These are phyloP conservation scores for Leishmania gerbilli DNA, from an alignment of 208 protist species.

Conservation along the genomic window DNA sequence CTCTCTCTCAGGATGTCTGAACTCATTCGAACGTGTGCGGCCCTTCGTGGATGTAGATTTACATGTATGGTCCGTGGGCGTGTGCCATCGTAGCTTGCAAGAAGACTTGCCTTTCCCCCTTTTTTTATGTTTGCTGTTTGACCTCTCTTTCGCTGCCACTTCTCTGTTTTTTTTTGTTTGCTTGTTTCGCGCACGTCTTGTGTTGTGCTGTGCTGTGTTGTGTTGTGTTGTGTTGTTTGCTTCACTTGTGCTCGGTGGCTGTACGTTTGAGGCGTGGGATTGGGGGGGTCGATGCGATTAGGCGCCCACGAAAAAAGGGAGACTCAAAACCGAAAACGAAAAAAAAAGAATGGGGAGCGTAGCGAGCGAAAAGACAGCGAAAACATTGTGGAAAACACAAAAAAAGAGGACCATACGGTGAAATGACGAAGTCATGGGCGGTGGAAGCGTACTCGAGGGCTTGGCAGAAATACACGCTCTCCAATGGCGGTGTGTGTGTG, in stretches of 20 bases:
- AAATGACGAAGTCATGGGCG: not conserved
- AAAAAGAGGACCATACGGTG: not conserved
- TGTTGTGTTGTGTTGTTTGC: not conserved
- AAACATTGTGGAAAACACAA: not conserved
- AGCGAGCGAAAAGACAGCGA: not conserved
- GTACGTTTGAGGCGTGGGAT: not conserved
- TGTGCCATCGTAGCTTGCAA: not conserved
- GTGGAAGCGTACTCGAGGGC: not conserved
- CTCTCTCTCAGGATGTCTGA: not conserved
- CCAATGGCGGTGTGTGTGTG: not conserved
- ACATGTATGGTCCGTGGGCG: not conserved
- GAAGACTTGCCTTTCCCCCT: not conserved
- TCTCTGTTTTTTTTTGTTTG: not conserved
- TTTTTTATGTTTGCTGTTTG: not conserved
- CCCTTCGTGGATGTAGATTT: not conserved
- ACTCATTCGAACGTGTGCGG: not conserved
- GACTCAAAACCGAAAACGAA: not conserved
- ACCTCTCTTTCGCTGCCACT: not conserved
- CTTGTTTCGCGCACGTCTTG: too few relatives aligned
- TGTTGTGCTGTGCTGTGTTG: not conserved
- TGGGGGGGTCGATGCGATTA: not conserved
- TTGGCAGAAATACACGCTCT: not conserved
- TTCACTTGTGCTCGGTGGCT: not conserved
- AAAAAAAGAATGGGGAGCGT: not conserved
- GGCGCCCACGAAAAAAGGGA: not conserved